phyloP scores from a whole-genome alignment of 257 asterid species.

The Ocimum tenuiflorum region DNA sequence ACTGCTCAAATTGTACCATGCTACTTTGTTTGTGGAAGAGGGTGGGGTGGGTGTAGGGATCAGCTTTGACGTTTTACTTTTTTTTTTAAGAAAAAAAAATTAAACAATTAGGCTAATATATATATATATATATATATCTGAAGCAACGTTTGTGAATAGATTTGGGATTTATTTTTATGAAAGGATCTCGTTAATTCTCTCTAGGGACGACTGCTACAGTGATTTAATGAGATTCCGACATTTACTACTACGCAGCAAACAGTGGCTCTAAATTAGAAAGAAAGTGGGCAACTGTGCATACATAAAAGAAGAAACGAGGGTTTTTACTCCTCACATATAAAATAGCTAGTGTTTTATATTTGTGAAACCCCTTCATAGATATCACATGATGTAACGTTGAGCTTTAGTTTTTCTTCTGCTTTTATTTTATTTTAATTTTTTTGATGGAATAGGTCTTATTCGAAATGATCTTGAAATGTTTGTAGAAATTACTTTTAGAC shows the following conservation, averaged over 20 bases:
- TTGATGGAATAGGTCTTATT: not conserved
- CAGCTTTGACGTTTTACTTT: not conserved
- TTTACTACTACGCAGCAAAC: slow-evolving; percentile 20
- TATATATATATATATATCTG: no score
- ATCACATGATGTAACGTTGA: slow-evolving; percentile 4
- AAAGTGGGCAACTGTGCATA: slow-evolving; percentile 25
- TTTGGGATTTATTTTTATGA: slow-evolving; percentile 11
- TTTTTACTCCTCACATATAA: not conserved
- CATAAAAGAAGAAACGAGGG: slow-evolving; percentile 23
- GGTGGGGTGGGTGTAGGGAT: not conserved
- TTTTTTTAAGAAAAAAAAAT: no score
- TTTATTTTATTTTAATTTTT: not conserved
- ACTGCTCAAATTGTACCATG: slow-evolving; percentile 30
- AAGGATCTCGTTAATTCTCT: slow-evolving; percentile 23
- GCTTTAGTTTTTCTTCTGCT: not conserved
- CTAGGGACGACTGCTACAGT: slow-evolving; percentile 10
- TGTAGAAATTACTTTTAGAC: not conserved
- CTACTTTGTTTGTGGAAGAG: slow-evolving; percentile 5
- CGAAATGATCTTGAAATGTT: not conserved
- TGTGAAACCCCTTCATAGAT: not conserved
- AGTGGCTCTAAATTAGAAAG: slow-evolving; percentile 15
- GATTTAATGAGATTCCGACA: slow-evolving; percentile 25
- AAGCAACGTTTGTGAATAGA: not conserved
- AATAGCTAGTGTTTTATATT: not conserved
- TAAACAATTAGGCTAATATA: no score